Conservation (phyloP, 345 rosid genomes). For the Citrus sinensis region DNA sequence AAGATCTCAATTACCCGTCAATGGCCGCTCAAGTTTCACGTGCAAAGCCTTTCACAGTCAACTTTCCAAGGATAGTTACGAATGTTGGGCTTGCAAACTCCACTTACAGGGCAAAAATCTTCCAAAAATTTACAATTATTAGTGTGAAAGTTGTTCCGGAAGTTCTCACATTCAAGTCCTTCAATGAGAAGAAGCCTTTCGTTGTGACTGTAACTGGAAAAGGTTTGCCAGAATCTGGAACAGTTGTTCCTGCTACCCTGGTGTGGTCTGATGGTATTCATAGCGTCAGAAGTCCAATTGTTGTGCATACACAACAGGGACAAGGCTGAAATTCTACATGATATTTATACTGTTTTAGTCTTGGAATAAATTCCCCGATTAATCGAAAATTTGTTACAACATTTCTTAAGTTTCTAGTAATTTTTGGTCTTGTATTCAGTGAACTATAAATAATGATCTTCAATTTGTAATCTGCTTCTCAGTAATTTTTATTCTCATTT, state of each 20-base stretch:
- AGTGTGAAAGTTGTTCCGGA: slow-evolving; percentile 22
- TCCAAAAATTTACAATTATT: slow-evolving; percentile 6
- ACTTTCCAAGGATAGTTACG: slow-evolving; percentile 33
- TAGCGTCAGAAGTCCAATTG: slow-evolving; percentile 13
- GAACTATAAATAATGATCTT: too few relatives aligned
- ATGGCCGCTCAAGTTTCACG: slow-evolving; percentile 19
- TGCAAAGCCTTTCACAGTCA: slow-evolving; percentile 11
- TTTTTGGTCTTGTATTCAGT: too few relatives aligned
- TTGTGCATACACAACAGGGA: too few relatives aligned
- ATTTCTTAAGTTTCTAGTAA: too few relatives aligned
- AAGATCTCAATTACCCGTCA: slow-evolving; percentile 42
- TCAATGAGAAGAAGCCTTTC: slow-evolving; percentile 16
- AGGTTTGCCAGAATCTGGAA: neutral
- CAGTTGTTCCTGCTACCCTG: neutral
- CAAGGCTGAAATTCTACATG: too few relatives aligned
- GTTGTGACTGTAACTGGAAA: slow-evolving; percentile 20
- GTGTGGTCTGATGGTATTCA: slow-evolving; percentile 18
- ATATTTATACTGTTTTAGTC: too few relatives aligned
- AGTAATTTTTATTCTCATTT: too few relatives aligned
- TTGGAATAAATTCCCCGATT: too few relatives aligned
- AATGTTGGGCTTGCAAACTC: slow-evolving; percentile 28
- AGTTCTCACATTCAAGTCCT: slow-evolving; percentile 5
- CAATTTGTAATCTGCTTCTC: too few relatives aligned
- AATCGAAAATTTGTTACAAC: too few relatives aligned
- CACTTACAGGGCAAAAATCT: slow-evolving; percentile 22